Evolutionary conservation across 2,329 filamentous ascomycete genomes (phyloP), one percentile per base, ranked within the genome.

Genomic region (Diaporthe nobilis): DNA sequence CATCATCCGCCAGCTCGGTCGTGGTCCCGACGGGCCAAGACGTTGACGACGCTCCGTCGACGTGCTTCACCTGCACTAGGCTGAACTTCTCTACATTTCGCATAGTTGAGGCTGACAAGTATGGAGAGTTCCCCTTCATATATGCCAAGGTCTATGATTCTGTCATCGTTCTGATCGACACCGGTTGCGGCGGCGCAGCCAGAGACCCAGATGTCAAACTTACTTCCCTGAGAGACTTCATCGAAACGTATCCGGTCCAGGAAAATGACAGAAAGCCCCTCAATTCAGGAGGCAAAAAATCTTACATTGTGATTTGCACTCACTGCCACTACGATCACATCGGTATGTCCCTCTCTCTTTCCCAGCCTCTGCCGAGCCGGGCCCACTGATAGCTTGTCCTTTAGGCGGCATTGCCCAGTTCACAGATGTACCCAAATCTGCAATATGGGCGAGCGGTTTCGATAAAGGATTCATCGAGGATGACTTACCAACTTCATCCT

Each of bases 311-410:
- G 22, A 83, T 88, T 61, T 84, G 83, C 77, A 85, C 85, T 1
- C 87, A 88, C 77, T 88, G 87, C 77, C 87, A 88, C 75, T 88
- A 85, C 77, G 87, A 88, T 67, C 83, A 84, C 65, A 84, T 84
- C 7, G 80, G 80, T 80, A 60, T 34, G 72, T 34, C 17, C 9
- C 4, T 22, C 25, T 20, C 17, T 44, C 8, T 17, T n/a, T 39
- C 20, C 28, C 10, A 10, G 31, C 10, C 63, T n/a, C 13, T 9
- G 34, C 22, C n/a, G 28, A 10, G 22, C 34, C 13, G 7, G 7
- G 8, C 13, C 44, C 44, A n/a, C 63, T 67, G 20, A 67, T 34
- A 49, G 6, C 4, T 4, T 22, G 9, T 6, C 80, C 82, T 44
- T 79, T 80, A 77, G 81, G 82, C 39, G 85, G 82, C 37, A 82